Percentiles rank a stretch among this genome's conserved stretches.
Evolutionary conservation across 1,284 basidiomycete species (phyloP).

Genomic region (Boletus putidus): DNA sequence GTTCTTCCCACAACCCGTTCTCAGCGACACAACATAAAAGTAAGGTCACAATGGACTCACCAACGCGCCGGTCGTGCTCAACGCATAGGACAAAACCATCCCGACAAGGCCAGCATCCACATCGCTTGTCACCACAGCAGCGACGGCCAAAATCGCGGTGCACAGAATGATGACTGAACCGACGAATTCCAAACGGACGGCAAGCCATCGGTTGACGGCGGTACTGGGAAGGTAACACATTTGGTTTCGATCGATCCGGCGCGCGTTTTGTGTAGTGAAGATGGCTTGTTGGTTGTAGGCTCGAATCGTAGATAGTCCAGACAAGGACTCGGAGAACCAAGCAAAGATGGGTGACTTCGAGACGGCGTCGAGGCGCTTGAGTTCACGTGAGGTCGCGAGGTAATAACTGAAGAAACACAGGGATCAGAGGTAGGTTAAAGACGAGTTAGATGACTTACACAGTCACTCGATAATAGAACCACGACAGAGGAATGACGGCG

Average conservation of each 20-base stretch:
- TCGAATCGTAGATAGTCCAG: conserved; percentile 84
- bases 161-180: conserved; percentile 81
- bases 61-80: conserved; percentile 76
- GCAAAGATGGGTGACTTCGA: conserved; percentile 90
- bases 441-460: conserved; percentile 44
- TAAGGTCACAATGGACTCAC: conserved; percentile 41
- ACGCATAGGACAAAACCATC: conserved; percentile 84
- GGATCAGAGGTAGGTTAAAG: conserved; percentile 1
- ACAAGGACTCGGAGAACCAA: conserved; percentile 85
- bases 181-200: conserved; percentile 78
- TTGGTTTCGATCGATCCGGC: conserved; percentile 81
- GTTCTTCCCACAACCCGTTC: conserved; percentile 48
- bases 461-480: conserved; percentile 79
- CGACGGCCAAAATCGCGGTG: conserved; percentile 69
- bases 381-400: conserved; percentile 85
- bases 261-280: conserved; percentile 79
- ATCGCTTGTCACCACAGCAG: conserved; percentile 66
- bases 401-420: conserved; percentile 64
- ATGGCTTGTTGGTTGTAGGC: conserved; percentile 72
- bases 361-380: conserved; percentile 90
- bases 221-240: conserved; percentile 76
- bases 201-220: conserved; percentile 79
- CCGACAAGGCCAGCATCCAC: conserved; percentile 91
- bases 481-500: conserved; percentile 70
- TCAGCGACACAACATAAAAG: conserved; percentile 4